Base-by-base conservation (phyloP, 208 protist genomes). In the Crithidia acanthocephali region DNA sequence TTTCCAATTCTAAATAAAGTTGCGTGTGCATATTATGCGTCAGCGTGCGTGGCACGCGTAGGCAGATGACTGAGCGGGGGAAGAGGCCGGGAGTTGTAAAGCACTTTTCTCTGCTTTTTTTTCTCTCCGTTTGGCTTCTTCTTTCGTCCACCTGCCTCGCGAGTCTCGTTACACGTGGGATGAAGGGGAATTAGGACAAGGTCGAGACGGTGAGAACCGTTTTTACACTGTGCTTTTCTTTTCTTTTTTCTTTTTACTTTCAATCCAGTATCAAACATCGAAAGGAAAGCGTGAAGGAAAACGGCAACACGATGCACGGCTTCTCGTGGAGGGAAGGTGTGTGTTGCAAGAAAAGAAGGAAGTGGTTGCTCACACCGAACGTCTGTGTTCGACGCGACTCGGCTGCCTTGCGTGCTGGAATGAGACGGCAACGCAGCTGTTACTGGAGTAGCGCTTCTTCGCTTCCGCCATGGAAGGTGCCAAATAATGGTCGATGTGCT, bases 211-310 rank as follows among this genome's bases (percentile, higher is more conserved):
- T 35, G 45, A 37, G 47, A 79, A 40, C 30, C 28, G 59, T 58
- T 51, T 59, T 42, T 35, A 27, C 35, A 48, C 30, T 52, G 20
- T 52, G 23, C 59, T 57, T 57, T 52, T 53, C 11, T 60, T 48
- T 20, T 22, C 69, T 4, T 69, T 47, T 69, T 68, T 57, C 2
- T 57, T 62, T 66, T 32, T 42, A 32, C 0, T 58, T 47, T 44
- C 16, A 51, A 33, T 22, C 28, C 28, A 63, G 32, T 40, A 37
- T 55, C 2, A 60, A 60, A 63, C 27, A 33, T 6, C 15, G 30
- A 52, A 55, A 25, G 55, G 32, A 37, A 25, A 44, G 3, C 1
- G 32, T 28, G 33, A 52, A 52, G n/a, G 23, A 30, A 1, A 25
- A 42, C 20, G 25, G 2, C 2, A 42, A 42, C 37, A 13, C 13